A percentile compares a stretch with the other conserved stretches of the same genome.
Conservation (phyloP, 306 rosid genomes). For the Rosa lucieae region DNA sequence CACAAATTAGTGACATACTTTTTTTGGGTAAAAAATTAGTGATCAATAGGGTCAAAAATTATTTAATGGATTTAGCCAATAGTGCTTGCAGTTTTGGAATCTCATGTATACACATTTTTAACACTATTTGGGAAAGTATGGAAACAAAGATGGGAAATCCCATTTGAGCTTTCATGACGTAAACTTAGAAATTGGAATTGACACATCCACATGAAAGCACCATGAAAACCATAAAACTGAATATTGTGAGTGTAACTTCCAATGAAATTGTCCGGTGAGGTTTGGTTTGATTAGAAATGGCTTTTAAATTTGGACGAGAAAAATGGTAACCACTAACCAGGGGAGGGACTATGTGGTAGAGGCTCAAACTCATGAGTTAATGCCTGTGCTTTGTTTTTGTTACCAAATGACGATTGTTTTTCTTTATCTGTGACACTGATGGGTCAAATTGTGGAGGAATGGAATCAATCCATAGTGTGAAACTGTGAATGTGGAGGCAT, state of each 20-base stretch:
- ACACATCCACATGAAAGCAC: conserved; percentile 10
- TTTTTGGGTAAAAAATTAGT: neutral
- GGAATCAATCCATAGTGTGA: neutral
- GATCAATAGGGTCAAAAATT: no score
- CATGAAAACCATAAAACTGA: neutral
- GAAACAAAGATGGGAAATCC: neutral
- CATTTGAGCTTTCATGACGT: conserved; percentile 1
- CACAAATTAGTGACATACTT: neutral
- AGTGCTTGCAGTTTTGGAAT: neutral
- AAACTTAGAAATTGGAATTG: neutral
- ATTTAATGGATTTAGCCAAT: neutral
- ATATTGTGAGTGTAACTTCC: neutral
- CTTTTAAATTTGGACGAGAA: neutral
- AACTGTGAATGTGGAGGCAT: conserved; percentile 7
- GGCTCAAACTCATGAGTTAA: neutral
- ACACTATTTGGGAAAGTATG: neutral
- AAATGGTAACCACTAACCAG: neutral
- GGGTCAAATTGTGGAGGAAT: conserved; percentile 5
- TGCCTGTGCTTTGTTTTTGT: neutral
- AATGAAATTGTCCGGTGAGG: neutral
- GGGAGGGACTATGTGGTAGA: conserved; percentile 15
- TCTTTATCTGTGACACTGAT: conserved; percentile 24
- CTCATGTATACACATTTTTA: neutral
- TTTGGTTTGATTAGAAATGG: neutral
- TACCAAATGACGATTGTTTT: neutral